Evolutionary conservation across 2,329 filamentous ascomycete species (phyloP).

Genomic region (Aurifilum marmelostoma): DNA sequence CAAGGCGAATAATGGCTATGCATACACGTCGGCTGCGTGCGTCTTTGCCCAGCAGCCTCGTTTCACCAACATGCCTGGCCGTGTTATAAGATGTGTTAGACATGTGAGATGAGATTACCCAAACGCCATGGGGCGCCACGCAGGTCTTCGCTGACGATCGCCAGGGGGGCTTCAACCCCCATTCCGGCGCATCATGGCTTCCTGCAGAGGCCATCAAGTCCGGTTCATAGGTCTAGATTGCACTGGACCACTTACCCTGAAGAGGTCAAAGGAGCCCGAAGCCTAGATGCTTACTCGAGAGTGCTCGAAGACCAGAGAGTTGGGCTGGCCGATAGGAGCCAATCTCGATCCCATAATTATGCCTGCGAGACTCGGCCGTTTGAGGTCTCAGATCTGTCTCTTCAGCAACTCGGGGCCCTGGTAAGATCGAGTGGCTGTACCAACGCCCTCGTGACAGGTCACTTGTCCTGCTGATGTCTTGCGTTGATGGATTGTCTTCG

Average conservation of each 20-base stretch:
- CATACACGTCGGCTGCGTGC: not conserved
- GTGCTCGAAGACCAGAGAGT: not conserved
- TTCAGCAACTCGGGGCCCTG: not conserved
- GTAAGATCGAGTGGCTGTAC: constrained; percentile 3
- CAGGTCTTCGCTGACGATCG: not conserved
- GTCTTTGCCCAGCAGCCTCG: constrained; percentile 14
- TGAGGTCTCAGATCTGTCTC: constrained; percentile 20
- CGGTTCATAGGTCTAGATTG: not conserved
- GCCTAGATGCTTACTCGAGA: not conserved
- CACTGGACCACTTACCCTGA: not conserved
- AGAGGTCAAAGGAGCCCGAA: not conserved
- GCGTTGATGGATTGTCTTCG: not conserved
- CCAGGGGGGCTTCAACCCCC: not conserved
- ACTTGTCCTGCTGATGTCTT: constrained; percentile 21
- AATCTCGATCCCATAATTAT: constrained; percentile 12
- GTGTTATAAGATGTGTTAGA: constrained; percentile 23
- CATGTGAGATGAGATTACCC: constrained; percentile 15
- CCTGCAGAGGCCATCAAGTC: not conserved
- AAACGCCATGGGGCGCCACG: constrained; percentile 10
- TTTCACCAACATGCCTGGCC: not conserved
- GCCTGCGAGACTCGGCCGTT: constrained; percentile 21
- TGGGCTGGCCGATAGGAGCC: too few species aligned
- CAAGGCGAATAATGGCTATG: not conserved
- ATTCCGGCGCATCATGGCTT: not conserved
- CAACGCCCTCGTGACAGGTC: constrained; percentile 13